A percentile compares a stretch with the other conserved stretches of the same genome.
Conservation (phyloP, 2,329 filamentous ascomycete species). For the Aureobasidium sp. region DNA sequence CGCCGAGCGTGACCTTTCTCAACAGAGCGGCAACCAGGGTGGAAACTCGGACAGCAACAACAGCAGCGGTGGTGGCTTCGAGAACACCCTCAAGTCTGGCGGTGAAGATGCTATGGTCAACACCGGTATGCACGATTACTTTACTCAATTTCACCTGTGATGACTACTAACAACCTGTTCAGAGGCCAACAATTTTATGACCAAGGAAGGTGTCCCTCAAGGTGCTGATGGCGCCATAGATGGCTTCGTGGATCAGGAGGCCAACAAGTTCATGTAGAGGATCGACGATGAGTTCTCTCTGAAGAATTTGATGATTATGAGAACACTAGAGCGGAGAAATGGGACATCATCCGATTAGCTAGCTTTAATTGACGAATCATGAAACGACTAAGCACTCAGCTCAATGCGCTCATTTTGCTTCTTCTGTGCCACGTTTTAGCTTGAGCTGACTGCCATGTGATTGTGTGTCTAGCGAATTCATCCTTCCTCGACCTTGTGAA, state of each 20-base stretch:
- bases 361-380: neutral
- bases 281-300: neutral
- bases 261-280: constrained; percentile 17
- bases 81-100: constrained; percentile 10
- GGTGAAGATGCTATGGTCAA: constrained; percentile 18
- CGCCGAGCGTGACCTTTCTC: neutral
- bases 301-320: neutral
- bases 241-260: constrained; percentile 15
- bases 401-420: neutral
- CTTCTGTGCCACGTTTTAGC: neutral
- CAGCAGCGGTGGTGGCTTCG: constrained; percentile 15
- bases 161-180: neutral
- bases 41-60: neutral
- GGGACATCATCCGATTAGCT: neutral
- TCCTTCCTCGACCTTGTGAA: neutral
- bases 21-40: constrained; percentile 6
- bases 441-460: neutral
- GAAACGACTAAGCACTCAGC: neutral
- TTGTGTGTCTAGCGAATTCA: neutral
- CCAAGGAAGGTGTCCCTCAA: constrained; percentile 18
- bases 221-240: constrained; percentile 17
- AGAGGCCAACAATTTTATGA: constrained; percentile 19
- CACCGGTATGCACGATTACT: constrained; percentile 13
- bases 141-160: neutral
- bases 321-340: neutral